phyloP scores from a whole-genome alignment of 2,329 filamentous ascomycete genomes.

The Epichloe sp. region DNA sequence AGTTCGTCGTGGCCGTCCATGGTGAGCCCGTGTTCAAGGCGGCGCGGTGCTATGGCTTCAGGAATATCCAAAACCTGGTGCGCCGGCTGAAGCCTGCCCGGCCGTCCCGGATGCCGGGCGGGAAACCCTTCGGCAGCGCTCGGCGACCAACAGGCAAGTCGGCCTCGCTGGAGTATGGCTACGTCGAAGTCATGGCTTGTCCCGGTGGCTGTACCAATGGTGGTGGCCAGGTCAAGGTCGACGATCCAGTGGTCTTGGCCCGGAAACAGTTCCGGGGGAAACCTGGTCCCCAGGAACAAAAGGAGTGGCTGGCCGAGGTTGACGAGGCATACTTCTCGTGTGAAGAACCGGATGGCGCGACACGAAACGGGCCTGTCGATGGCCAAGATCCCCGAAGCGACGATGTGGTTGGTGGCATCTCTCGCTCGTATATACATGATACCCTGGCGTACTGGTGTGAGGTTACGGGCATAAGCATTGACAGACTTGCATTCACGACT shows the following conservation, averaged over 20 bases:
- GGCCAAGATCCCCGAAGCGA: constrained; percentile 6
- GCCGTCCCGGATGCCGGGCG: constrained; percentile 68
- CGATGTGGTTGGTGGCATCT: constrained; percentile 50
- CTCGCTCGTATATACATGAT: constrained; percentile 50
- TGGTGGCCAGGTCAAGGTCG: constrained; percentile 85
- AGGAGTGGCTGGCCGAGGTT: constrained; percentile 67
- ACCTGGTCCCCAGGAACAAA: constrained; percentile 66
- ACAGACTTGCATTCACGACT: constrained; percentile 68
- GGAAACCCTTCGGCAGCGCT: constrained; percentile 43
- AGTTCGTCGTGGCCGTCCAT: constrained; percentile 55
- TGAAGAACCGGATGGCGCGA: constrained; percentile 36
- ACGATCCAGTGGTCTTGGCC: constrained; percentile 53
- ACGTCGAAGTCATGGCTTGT: constrained; percentile 98
- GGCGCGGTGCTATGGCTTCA: constrained; percentile 90
- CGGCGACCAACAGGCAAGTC: constrained; percentile 39
- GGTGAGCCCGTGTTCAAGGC: constrained; percentile 57
- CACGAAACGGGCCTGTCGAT: constrained; percentile 10
- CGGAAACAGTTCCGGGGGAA: constrained; percentile 37
- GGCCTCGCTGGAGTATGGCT: constrained; percentile 57
- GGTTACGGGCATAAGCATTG: constrained; percentile 55
- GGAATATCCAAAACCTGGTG: constrained; percentile 96
- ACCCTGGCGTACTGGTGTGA: constrained; percentile 64
- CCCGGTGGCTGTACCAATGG: constrained; percentile 98
- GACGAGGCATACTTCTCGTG: constrained; percentile 86
- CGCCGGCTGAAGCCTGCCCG: constrained; percentile 75